Base-by-base conservation (phyloP, 768 basidiomycete species). In the Galerina sulciceps region DNA sequence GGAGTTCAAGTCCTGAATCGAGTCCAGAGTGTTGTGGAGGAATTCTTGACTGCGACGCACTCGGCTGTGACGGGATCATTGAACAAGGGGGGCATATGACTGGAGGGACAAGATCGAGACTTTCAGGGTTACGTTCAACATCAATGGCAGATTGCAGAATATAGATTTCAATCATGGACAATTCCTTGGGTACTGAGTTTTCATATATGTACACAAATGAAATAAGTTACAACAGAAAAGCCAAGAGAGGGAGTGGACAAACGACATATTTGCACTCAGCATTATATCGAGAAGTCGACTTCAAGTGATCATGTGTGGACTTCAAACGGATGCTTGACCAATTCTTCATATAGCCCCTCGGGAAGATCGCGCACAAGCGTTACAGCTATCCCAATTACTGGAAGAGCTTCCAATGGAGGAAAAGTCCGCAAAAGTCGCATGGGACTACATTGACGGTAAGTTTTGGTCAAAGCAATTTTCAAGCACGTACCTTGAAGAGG, bases 381-480 rank as follows among this genome's bases (percentile, higher is more conserved):
- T 14, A 98, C 93, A 1, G 95, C 93, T 66, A 98, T 93, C 1
- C 92, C 93, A 53, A 98, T 90, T 47, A 98, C 90, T 35, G 90
- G 87, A 14, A 88, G 72, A 1, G 95, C 93, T 63, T 96, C 88
- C 1, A 99, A 81, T 0, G 94, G 91, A 4, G 97, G 97, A 71
- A 99, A 96, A 0, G 90, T 96, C 18, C 96, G 88, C 3, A 99
- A 81, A 6, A 97, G 82, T 56, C 91, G 89, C 94, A 98, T 98
- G 1, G 97, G 97, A 59, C 95, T 97, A 63, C 9, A 47, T 35
- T 20, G 38, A 58, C 48, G 49, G 17, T 47, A 60, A 23, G 59
- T 51, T 31, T 23, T 34, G 35, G 22, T 22, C 34, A 13, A 49
- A 23, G 15, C 17, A 17, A 41, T 11, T 15, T n/a, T 23, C 31